Base-by-base conservation (phyloP, 148 eudicot species). In the Fagopyrum tataricum region DNA sequence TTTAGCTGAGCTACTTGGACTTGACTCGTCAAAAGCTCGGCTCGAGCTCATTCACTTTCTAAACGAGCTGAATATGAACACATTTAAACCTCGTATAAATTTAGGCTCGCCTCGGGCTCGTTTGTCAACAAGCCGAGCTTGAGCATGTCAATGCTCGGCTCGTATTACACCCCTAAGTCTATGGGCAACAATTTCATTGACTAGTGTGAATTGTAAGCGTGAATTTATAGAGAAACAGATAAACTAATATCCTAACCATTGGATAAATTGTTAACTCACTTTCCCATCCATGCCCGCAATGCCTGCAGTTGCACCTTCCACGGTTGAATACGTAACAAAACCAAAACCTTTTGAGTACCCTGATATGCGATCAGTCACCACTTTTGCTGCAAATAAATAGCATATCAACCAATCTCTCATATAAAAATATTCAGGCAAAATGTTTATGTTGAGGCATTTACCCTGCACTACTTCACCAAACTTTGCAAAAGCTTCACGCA, bases 321-420 rank as follows among this genome's bases (percentile, higher is more conserved):
- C 17, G 37, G 96, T 85, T 40, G 78, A 83, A 81, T 91, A 94
- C 73, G 77, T 80, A 15, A 94, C 97, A 77, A 94, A 94, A 58
- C 98, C 97, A 75, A 73, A 94, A 26, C 98, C 97, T 78, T 89
- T 94, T 0, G 98, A 91, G 76, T 73, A 89, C 18, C 93, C 93
- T 72, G 87, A 82, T 64, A 74, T 79, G 11, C 93, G 96, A 81
- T 94, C 98, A 73, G 97, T 85, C 79, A 89, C 96, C 72, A 94
- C 97, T 79, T 79, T 86, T 18, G 98, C 98, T 93, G 91, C 90
- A 82, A 76, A 31, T 68, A 68, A 4, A 26, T 13, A 73, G 37
- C 67, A 24, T 10, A 58, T 52, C 49, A 78, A 70, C 44, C 76
- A 46, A 76, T 37, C 9, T 0, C 26, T 55, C 31, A 9, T 21